Percentiles rank a stretch among this genome's conserved stretches.
phyloP scores from a whole-genome alignment of 305 asterid genomes.

The Lippia alba region DNA sequence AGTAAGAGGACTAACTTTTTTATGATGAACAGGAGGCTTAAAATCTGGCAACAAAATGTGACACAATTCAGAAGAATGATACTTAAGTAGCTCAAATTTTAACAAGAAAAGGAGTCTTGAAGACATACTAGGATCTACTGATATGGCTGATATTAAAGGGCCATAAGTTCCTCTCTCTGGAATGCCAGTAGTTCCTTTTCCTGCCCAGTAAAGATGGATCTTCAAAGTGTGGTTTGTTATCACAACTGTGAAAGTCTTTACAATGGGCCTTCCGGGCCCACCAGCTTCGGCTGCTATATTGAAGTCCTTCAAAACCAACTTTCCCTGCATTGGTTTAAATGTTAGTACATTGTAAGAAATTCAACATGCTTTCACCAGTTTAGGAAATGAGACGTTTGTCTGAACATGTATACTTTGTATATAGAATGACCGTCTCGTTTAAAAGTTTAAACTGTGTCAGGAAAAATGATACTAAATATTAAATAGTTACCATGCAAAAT shows the following conservation, averaged over 20 bases:
- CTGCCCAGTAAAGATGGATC: slow-evolving; percentile 93
- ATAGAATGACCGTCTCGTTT: neutral
- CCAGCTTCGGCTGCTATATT: slow-evolving; percentile 80
- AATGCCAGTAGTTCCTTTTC: slow-evolving; percentile 91
- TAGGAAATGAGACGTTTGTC: neutral
- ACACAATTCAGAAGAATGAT: too few species aligned
- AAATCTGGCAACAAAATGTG: slow-evolving; percentile 62
- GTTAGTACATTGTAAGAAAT: slow-evolving; percentile 7
- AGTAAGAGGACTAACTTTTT: slow-evolving; percentile 40
- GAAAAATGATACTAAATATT: too few species aligned
- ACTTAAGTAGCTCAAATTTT: too few species aligned
- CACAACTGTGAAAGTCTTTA: slow-evolving; percentile 55
- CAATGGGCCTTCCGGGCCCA: slow-evolving; percentile 71
- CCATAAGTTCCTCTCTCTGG: slow-evolving; percentile 90
- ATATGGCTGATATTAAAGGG: slow-evolving; percentile 90
- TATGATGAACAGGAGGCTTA: slow-evolving; percentile 63
- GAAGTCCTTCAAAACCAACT: slow-evolving; percentile 79
- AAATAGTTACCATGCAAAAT: too few species aligned
- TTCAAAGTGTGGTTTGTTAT: slow-evolving; percentile 70
- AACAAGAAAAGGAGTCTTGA: too few species aligned
- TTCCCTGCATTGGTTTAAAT: slow-evolving; percentile 54
- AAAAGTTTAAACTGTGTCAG: too few species aligned
- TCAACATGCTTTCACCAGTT: slow-evolving; percentile 9
- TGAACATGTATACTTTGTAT: neutral
- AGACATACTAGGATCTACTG: slow-evolving; percentile 83